Evolutionary conservation across 179 eudicot genomes (phyloP).

Genomic region (Silene noctiflora): DNA sequence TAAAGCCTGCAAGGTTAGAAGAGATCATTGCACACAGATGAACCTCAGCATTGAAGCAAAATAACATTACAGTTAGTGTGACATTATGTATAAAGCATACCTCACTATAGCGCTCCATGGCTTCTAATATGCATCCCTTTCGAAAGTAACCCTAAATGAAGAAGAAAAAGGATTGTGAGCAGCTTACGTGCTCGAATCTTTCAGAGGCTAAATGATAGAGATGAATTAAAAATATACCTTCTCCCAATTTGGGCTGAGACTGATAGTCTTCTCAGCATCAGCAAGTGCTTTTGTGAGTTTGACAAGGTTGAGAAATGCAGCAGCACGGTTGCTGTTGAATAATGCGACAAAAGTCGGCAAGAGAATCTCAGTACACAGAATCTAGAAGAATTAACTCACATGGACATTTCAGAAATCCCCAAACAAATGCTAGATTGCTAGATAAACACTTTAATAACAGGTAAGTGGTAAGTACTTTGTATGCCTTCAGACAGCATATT

Average conservation of each 20-base stretch:
- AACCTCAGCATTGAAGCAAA: constrained; percentile 4
- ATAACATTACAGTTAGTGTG: background rate
- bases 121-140: constrained; percentile 93
- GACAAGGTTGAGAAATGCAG: constrained; percentile 85
- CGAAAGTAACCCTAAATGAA: constrained; percentile 82
- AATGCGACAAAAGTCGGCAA: constrained; percentile 1
- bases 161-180: constrained; percentile 14
- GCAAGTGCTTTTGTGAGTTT: constrained; percentile 91
- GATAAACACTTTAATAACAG: background rate
- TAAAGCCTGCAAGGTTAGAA: constrained; percentile 55
- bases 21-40: background rate
- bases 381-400: background rate
- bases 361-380: constrained; percentile 13
- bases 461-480: background rate
- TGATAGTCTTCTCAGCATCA: constrained; percentile 91
- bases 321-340: constrained; percentile 85
- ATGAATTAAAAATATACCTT: constrained; percentile 47
- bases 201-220: background rate
- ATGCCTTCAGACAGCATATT: background rate
- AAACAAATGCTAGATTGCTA: background rate
- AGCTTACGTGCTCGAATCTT: background rate
- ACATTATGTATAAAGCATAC: constrained; percentile 30
- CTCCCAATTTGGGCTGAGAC: constrained; percentile 84
- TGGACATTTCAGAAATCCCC: background rate
- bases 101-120: constrained; percentile 86